These are phyloP conservation scores for Quercus parvula DNA, from an alignment of 306 rosid genomes.

Conservation along the genomic window DNA sequence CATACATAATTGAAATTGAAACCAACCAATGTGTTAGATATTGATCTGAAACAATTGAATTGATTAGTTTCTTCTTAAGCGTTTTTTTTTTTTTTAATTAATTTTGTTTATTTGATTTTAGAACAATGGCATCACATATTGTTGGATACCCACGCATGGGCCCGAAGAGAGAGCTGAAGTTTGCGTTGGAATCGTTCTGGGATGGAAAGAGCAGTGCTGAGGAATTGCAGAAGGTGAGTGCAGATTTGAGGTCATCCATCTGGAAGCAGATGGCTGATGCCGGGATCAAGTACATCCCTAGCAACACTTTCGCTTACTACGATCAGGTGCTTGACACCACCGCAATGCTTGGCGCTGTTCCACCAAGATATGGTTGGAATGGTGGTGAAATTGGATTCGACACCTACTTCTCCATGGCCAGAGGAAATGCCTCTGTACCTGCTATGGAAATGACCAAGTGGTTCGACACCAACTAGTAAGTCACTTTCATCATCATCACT, in stretches of 20 bases:
- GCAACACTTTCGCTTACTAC: slow-evolving; percentile 81
- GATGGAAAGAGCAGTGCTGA: slow-evolving; percentile 85
- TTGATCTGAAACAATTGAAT: background rate
- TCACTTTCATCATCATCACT: background rate
- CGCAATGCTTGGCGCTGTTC: slow-evolving; percentile 83
- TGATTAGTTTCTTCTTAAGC: background rate
- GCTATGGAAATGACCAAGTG: slow-evolving; percentile 99
- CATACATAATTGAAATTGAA: background rate
- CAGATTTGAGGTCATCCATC: slow-evolving; percentile 76
- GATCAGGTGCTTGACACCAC: slow-evolving; percentile 86
- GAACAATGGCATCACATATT: slow-evolving; percentile 79
- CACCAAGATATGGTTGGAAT: slow-evolving; percentile 75
- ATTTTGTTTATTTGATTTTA: slow-evolving; percentile 18
- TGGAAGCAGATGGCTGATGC: slow-evolving; percentile 83
- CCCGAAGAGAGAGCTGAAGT: slow-evolving; percentile 96
- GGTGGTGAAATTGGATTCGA: slow-evolving; percentile 85
- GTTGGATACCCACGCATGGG: slow-evolving; percentile 97
- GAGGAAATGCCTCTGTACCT: slow-evolving; percentile 89
- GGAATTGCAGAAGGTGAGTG: slow-evolving; percentile 72
- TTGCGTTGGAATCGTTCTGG: slow-evolving; percentile 90
- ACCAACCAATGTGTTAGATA: too few relatives aligned
- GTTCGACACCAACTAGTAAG: slow-evolving; percentile 98
- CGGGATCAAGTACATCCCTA: slow-evolving; percentile 87
- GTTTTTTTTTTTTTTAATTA: too few relatives aligned
- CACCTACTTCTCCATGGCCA: slow-evolving; percentile 91